A percentile compares a stretch with the other conserved stretches of the same genome.
These are phyloP conservation scores for Trypanosoma caninum DNA, from an alignment of 208 protist species.

Conservation along the genomic window DNA sequence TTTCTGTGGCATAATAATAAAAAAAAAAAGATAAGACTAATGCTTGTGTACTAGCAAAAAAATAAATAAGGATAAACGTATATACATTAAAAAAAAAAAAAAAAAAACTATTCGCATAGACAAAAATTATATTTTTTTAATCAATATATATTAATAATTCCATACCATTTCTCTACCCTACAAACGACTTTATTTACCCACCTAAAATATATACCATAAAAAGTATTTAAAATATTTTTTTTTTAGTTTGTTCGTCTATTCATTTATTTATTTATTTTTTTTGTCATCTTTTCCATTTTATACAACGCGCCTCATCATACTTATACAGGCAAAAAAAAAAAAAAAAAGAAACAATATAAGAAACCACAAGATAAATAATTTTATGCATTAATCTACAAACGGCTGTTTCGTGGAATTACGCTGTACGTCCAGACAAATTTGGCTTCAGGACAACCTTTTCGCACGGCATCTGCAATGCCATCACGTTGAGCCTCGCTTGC, in stretches of 20 bases:
- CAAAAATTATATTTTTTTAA: too few species aligned
- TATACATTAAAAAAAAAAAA: too few species aligned
- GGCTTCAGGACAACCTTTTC: slow-evolving; percentile 35
- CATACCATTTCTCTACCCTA: too few species aligned
- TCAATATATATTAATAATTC: too few species aligned
- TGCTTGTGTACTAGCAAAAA: not conserved
- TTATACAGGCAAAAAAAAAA: not conserved
- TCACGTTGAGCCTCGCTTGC: slow-evolving; percentile 30
- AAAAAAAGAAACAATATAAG: not conserved
- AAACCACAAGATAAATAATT: too few species aligned
- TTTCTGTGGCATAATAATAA: not conserved
- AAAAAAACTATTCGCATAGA: too few species aligned
- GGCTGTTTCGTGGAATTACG: slow-evolving; percentile 20
- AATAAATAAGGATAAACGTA: too few species aligned
- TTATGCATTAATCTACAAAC: slow-evolving; percentile 5
- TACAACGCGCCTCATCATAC: not conserved
- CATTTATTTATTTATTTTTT: too few species aligned
- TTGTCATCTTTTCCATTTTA: not conserved
- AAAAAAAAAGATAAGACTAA: not conserved
- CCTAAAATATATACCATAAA: not conserved
- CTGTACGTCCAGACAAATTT: slow-evolving; percentile 80
- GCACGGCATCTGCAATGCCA: slow-evolving; percentile 35
- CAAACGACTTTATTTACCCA: slow-evolving; percentile 1
- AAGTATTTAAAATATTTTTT: not conserved
- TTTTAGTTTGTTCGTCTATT: too few species aligned